Base-by-base conservation (phyloP, 1,284 basidiomycete genomes). In the Blastosporella zonata region DNA sequence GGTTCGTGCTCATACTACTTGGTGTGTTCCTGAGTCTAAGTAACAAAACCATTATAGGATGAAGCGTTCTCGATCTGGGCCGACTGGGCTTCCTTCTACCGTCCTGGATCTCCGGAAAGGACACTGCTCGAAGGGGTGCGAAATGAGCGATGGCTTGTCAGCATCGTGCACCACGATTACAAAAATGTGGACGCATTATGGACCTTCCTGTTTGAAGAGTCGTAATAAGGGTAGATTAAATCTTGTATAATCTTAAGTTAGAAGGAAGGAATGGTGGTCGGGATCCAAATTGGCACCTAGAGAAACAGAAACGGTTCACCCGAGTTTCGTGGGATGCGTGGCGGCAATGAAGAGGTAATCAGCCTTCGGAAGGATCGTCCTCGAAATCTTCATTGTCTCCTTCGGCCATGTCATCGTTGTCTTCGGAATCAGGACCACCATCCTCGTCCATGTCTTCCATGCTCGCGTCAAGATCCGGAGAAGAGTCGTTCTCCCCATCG, bases 61-160 rank as follows among this genome's bases (percentile, higher is more conserved):
- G 97, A 99, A 67, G 96, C 94, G 0, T 99, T 97, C 64, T 88
- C 85, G 6, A 96, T 97, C 55, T 99, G 96, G 96, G 77, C 80
- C 2, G 90, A 96, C 58, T 99, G 97, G 96, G 87, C 92, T 15
- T 79, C 86, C 20, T 84, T 92, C 53, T 97, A 94, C 64, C 81
- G 87, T 1, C 85, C 88, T 1, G 73, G 68, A 6, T 93, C 93
- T 0, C 69, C 77, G 6, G 87, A 93, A 49, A 78, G 93, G 44
- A 71, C 72, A 45, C 63, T 95, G 18, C 73, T 99, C 20, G 86
- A 95, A 47, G 58, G 67, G 6, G 78, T 98, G 23, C 73, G 82
- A 44, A 75, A 87, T 46, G 74, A 81, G 46, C 78, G 90, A 49
- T 99, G 96, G 95, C 73, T 99, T 46, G 85, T 99, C 55, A 97